Conservation (phyloP, 441 rosid genomes). For the Pelargonium exstipulatum region DNA sequence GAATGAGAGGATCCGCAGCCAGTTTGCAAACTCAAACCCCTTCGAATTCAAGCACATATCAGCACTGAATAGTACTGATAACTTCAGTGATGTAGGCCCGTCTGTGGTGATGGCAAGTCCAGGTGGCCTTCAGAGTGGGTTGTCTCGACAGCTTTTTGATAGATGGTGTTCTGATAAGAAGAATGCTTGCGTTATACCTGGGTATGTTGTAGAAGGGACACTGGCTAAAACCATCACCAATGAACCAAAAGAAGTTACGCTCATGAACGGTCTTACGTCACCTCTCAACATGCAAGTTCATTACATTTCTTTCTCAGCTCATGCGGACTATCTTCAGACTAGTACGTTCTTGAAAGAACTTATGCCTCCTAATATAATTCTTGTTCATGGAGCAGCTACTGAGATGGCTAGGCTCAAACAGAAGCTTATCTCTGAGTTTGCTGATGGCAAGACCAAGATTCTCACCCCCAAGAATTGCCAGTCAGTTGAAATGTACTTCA, state of each 20-base stretch:
- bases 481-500: slow-evolving; percentile 73
- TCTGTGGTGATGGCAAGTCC: slow-evolving; percentile 95
- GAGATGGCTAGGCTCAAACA: slow-evolving; percentile 91
- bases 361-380: slow-evolving; percentile 85
- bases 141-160: slow-evolving; percentile 81
- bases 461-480: slow-evolving; percentile 87
- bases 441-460: slow-evolving; percentile 69
- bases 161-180: slow-evolving; percentile 84
- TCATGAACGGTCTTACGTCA: slow-evolving; percentile 82
- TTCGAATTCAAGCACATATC: slow-evolving; percentile 84
- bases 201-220: slow-evolving; percentile 78
- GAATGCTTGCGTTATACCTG: slow-evolving; percentile 73
- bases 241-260: slow-evolving; percentile 87
- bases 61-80: slow-evolving; percentile 67
- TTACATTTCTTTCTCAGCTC: slow-evolving; percentile 88
- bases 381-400: slow-evolving; percentile 86
- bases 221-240: slow-evolving; percentile 69
- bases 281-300: slow-evolving; percentile 88
- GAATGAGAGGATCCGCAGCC: slow-evolving; percentile 84
- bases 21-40: slow-evolving; percentile 84
- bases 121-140: slow-evolving; percentile 79
- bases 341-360: slow-evolving; percentile 84
- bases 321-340: slow-evolving; percentile 88
- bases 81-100: slow-evolving; percentile 76
- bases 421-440: slow-evolving; percentile 67